Base-by-base conservation (phyloP, 805 yeast species). In the Starmera dryadoides region DNA sequence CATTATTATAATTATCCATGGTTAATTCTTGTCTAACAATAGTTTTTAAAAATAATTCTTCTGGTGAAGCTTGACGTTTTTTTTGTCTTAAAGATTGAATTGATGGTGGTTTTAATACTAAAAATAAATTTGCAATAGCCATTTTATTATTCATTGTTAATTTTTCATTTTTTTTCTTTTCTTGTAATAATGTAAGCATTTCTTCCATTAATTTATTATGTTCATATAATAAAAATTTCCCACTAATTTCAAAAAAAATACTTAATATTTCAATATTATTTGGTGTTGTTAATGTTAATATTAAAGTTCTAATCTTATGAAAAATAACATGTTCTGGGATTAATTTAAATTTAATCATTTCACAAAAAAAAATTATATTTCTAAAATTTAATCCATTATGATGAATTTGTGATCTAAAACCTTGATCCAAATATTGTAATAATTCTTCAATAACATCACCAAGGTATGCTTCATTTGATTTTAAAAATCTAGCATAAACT, bases 171-270 rank as follows among this genome's bases (percentile, higher is more conserved):
- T 67, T 72, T 37, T 70, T 68, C 42, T 74, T 72, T 23, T 60
- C 64, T 43, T 70, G 71, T 32, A 86, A 57, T 6, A 81, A 53
- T 6, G 63, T 68, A 29, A 87, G 60, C 81, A 86, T 73, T 42
- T 77, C 79, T 14, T 66, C 64, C 75, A 86, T 85, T 28, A 77
- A 63, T 6, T 64, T 70, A 35, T 63, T 64, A 43, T 77, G 80
- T 19, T 78, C 85, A 44, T 74, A 63, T 33, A 82, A 55, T 36
- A 88, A 64, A 42, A 79, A 75, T 41, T 77, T 66, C 0, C 95
- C 95, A 48, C 86, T 71, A 29, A 75, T 66, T 49, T 88, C 95
- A 50, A 86, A 81, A 33, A 86, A 62, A n/a, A 80, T 69, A 9
- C 77, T 68, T 40, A 88, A 60, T 7, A 81, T 72, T 48, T 84